These are phyloP conservation scores for Tolypocladium ophioglossoides DNA, from an alignment of 2,329 filamentous ascomycete species.

Conservation along the genomic window DNA sequence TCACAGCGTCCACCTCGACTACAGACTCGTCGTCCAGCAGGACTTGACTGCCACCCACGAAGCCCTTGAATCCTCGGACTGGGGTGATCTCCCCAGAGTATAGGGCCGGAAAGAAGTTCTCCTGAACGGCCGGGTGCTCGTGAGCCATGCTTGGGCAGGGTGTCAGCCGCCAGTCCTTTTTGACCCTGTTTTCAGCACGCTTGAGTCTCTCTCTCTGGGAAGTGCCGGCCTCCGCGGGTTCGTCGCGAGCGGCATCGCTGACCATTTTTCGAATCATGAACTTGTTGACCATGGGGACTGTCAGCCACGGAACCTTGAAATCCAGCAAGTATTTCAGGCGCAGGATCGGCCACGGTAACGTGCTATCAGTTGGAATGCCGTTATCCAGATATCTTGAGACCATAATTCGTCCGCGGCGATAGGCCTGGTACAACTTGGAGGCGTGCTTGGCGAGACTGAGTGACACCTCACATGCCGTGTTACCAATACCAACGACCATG, in stretches of 20 bases:
- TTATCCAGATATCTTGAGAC: constrained; percentile 6
- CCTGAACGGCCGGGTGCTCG: constrained; percentile 3
- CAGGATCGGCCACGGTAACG: constrained; percentile 1
- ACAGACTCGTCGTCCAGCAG: constrained; percentile 19
- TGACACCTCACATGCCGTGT: constrained; percentile 21
- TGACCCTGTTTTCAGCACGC: not conserved
- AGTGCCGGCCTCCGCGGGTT: not conserved
- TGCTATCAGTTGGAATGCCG: constrained; percentile 2
- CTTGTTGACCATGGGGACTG: not conserved
- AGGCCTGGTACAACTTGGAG: constrained; percentile 11
- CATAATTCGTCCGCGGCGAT: constrained; percentile 13
- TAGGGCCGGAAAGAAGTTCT: constrained; percentile 1
- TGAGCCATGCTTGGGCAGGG: constrained; percentile 3
- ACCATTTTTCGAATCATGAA: constrained; percentile 2
- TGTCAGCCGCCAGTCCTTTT: constrained; percentile 1
- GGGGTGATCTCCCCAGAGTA: not conserved
- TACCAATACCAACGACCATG: constrained; percentile 33
- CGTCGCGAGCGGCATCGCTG: constrained; percentile 1
- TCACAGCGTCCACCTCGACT: constrained; percentile 20
- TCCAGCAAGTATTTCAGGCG: constrained; percentile 4
- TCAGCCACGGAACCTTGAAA: not conserved
- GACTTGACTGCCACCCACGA: constrained; percentile 10
- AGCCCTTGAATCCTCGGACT: constrained; percentile 2
- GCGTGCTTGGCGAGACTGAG: constrained; percentile 20
- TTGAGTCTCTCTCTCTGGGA: not conserved